These are phyloP conservation scores for Lecanoromycetidae sp. DNA, from an alignment of 2,329 filamentous ascomycete species.

Conservation along the genomic window DNA sequence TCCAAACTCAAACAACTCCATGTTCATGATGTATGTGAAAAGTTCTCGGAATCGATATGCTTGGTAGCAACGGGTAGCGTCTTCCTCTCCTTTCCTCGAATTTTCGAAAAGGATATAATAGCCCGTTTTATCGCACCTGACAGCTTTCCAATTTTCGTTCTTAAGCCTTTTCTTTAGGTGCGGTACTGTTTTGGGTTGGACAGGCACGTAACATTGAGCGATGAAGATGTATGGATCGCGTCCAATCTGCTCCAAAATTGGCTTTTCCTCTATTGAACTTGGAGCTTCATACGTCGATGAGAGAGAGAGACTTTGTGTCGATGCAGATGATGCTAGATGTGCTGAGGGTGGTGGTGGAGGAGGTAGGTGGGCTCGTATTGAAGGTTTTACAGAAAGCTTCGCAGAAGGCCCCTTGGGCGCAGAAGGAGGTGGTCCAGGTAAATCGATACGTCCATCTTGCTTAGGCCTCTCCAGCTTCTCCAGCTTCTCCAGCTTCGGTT, in stretches of 20 bases:
- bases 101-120: conserved; percentile 90
- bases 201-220: conserved; percentile 72
- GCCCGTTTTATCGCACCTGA: conserved; percentile 71
- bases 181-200: conserved; percentile 69
- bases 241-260: conserved; percentile 57
- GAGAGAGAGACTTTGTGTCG: background rate
- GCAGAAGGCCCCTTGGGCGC: conserved; percentile 76
- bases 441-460: too few species aligned
- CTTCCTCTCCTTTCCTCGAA: conserved; percentile 60
- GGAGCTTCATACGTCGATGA: conserved; percentile 24
- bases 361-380: too few species aligned
- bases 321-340: background rate
- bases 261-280: conserved; percentile 51
- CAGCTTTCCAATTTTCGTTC: conserved; percentile 65
- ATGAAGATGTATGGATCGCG: conserved; percentile 85
- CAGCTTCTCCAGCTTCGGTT: conserved; percentile 30
- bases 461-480: too few species aligned
- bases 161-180: conserved; percentile 87
- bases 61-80: conserved; percentile 68
- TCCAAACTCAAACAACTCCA: conserved; percentile 66
- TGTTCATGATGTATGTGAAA: conserved; percentile 86
- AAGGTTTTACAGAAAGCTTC: conserved; percentile 30
- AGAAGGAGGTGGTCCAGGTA: conserved; percentile 45
- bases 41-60: conserved; percentile 69
- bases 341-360: conserved; percentile 13